These are phyloP conservation scores for Arachis stenosperma DNA, from an alignment of 306 rosid genomes.

Conservation along the genomic window DNA sequence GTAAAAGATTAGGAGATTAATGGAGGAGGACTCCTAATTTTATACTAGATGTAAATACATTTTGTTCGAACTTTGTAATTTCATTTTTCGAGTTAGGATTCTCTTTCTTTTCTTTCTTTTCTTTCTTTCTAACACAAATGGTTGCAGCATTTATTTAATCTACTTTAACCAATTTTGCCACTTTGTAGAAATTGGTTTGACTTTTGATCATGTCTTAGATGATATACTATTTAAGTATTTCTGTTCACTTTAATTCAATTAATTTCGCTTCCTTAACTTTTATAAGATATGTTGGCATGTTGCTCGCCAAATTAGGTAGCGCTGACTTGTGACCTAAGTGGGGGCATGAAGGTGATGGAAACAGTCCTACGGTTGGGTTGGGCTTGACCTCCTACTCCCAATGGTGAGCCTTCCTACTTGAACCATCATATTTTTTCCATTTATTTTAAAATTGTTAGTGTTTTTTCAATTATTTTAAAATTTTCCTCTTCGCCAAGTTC, in stretches of 20 bases:
- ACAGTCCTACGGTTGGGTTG: background rate
- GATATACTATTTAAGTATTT: background rate
- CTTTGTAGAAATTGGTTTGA: conserved; percentile 32
- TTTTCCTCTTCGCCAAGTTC: too few relatives aligned
- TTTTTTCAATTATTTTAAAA: too few relatives aligned
- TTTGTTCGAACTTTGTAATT: conserved; percentile 50
- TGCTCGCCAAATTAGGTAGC: background rate
- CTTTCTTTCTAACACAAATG: conserved; percentile 34
- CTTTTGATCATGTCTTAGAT: background rate
- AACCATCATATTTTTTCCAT: conserved; percentile 16
- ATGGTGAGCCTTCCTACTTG: background rate
- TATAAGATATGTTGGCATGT: too few relatives aligned
- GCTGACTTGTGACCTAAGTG: background rate
- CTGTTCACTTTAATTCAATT: conserved; percentile 17
- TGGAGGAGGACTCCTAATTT: conserved; percentile 1
- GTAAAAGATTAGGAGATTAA: conserved; percentile 59
- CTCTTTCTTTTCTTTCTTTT: conserved; percentile 21
- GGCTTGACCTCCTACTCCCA: conserved; percentile 29
- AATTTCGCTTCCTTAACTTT: background rate
- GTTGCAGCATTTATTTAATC: conserved; percentile 58
- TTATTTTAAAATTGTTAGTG: too few relatives aligned
- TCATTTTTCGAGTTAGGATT: conserved; percentile 46
- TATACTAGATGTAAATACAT: conserved; percentile 57
- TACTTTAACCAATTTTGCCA: conserved; percentile 65
- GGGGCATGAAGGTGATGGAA: conserved; percentile 3